A percentile compares a stretch with the other conserved stretches of the same genome.
Conservation (phyloP, 352 stramenopile species). For the Elongisporangium prolatum region DNA sequence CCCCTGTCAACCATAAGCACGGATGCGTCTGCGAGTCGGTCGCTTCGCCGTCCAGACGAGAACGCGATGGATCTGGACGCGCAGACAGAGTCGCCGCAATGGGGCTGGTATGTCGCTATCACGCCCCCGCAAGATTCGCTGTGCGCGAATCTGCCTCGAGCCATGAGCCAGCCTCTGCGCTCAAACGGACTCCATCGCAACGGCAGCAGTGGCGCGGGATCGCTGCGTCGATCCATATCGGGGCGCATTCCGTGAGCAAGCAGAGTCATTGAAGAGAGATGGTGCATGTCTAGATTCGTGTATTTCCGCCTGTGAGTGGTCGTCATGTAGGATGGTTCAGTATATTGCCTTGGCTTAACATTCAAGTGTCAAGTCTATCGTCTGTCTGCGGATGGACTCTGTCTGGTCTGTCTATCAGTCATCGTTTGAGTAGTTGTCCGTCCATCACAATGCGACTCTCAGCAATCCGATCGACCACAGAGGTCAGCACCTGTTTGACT, state of each 20-base stretch:
- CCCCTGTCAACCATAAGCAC: neutral
- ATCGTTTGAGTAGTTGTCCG: too few species aligned
- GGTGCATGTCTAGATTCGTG: slow-evolving; percentile 15
- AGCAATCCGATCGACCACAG: slow-evolving; percentile 23
- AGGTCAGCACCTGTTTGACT: slow-evolving; percentile 20
- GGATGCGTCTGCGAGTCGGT: neutral
- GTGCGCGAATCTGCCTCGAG: slow-evolving; percentile 14
- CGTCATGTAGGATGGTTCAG: neutral
- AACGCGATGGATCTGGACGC: slow-evolving; percentile 12
- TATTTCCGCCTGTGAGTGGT: neutral
- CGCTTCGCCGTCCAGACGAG: slow-evolving; percentile 8
- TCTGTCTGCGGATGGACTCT: neutral
- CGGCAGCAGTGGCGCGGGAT: neutral
- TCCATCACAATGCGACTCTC: too few species aligned
- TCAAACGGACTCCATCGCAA: neutral
- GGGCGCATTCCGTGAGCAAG: slow-evolving; percentile 17
- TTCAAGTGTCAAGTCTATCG: slow-evolving; percentile 1
- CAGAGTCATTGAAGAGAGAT: slow-evolving; percentile 3
- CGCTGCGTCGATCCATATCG: slow-evolving; percentile 29
- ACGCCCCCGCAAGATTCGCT: slow-evolving; percentile 72
- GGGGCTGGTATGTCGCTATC: slow-evolving; percentile 86
- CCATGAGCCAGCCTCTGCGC: slow-evolving; percentile 2
- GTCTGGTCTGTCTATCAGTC: too few species aligned
- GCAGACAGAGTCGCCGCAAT: slow-evolving; percentile 75
- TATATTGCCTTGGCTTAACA: slow-evolving; percentile 9